Percentiles rank a stretch among this genome's conserved stretches.
phyloP scores from a whole-genome alignment of 805 yeast genomes.

The Yamadazyma olivae region DNA sequence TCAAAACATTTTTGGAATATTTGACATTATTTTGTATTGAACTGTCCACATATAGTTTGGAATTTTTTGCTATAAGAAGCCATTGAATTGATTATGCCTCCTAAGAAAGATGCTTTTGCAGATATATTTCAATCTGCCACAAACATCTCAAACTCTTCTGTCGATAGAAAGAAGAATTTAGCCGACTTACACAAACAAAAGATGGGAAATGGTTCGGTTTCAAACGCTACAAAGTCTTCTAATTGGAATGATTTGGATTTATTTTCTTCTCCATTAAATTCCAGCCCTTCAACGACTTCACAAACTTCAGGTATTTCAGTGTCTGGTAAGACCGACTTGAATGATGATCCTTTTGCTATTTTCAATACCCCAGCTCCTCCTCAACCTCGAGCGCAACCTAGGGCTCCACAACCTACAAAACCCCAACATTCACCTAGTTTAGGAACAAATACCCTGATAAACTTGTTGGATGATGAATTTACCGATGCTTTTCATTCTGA shows the following conservation, averaged over 20 bases:
- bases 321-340: neutral
- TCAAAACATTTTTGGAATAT: too few relatives aligned
- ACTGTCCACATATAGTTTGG: too few relatives aligned
- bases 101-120: conserved; percentile 45
- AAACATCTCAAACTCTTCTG: conserved; percentile 7
- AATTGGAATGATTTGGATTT: conserved; percentile 11
- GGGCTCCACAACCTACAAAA: neutral
- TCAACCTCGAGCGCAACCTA: neutral
- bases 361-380: conserved; percentile 7
- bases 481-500: conserved; percentile 32
- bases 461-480: conserved; percentile 41
- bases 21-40: too few relatives aligned
- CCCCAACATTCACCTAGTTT: neutral
- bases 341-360: conserved; percentile 25
- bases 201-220: neutral
- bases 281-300: conserved; percentile 1
- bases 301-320: neutral
- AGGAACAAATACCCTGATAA: conserved; percentile 1
- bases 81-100: too few relatives aligned
- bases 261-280: conserved; percentile 1
- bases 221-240: neutral
- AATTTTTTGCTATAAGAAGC: too few relatives aligned
- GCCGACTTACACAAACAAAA: conserved; percentile 9
- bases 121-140: conserved; percentile 37
- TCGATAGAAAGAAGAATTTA: conserved; percentile 7